phyloP scores from a whole-genome alignment of 163 green algal genomes.

The Prototheca wickerhamii region DNA sequence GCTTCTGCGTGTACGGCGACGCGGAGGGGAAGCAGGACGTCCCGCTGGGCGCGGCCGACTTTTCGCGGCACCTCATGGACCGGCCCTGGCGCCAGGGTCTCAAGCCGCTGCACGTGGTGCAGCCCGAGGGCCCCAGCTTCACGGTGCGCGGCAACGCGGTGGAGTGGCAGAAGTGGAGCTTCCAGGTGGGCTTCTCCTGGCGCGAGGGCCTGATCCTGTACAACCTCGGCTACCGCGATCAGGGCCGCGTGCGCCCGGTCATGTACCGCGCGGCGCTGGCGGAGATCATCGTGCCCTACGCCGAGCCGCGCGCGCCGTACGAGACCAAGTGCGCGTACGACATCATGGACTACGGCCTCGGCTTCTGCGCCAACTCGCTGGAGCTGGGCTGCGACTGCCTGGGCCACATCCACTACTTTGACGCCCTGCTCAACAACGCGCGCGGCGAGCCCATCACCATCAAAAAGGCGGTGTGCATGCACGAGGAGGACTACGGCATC shows the following conservation, averaged over 20 bases:
- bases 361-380: constrained; percentile 58
- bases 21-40: constrained; percentile 44
- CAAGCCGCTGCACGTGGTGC: constrained; percentile 62
- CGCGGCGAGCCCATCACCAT: constrained; percentile 42
- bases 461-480: constrained; percentile 82
- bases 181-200: constrained; percentile 75
- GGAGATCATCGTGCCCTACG: constrained; percentile 81
- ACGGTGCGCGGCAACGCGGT: constrained; percentile 56
- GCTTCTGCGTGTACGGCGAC: constrained; percentile 56
- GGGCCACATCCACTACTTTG: constrained; percentile 79
- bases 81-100: constrained; percentile 42
- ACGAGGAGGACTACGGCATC: constrained; percentile 84
- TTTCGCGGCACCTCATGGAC: constrained; percentile 51
- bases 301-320: constrained; percentile 33
- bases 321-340: constrained; percentile 69
- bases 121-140: constrained; percentile 55
- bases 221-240: constrained; percentile 42
- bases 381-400: constrained; percentile 83
- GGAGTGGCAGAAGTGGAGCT: constrained; percentile 76
- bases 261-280: constrained; percentile 66
- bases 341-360: constrained; percentile 59
- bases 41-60: constrained; percentile 23
- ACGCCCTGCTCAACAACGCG: constrained; percentile 49
- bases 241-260: constrained; percentile 43
- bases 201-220: constrained; percentile 82